Conservation (phyloP, 2,329 filamentous ascomycete genomes). For the Acrodontium crateriforme region DNA sequence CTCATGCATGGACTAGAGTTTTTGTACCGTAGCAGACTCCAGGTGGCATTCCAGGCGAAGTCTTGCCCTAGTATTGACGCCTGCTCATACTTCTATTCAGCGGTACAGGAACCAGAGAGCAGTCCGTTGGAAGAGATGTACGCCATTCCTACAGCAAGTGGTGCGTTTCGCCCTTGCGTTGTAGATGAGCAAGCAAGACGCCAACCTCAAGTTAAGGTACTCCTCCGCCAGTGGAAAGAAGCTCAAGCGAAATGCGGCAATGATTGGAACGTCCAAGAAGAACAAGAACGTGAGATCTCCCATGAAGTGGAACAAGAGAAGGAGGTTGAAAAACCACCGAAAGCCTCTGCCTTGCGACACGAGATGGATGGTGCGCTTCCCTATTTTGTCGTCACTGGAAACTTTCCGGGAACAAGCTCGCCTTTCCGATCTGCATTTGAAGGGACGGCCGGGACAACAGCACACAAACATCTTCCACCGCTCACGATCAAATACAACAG, state of each 20-base stretch:
- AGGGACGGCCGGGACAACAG: slow-evolving; percentile 34
- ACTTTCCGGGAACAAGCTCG: too few species aligned
- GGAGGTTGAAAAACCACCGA: slow-evolving; percentile 35
- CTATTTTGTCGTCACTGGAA: slow-evolving; percentile 27
- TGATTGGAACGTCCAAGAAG: slow-evolving; percentile 37
- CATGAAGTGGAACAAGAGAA: slow-evolving; percentile 50
- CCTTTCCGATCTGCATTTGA: slow-evolving; percentile 22
- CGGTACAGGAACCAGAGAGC: neutral
- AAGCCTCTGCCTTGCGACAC: slow-evolving; percentile 29
- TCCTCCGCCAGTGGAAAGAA: neutral
- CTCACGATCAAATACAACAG: slow-evolving; percentile 21
- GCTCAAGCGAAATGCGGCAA: neutral
- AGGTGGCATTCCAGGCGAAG: slow-evolving; percentile 49
- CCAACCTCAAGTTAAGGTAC: neutral
- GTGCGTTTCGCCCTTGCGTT: too few species aligned
- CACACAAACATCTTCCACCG: slow-evolving; percentile 18
- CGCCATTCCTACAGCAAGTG: too few species aligned
- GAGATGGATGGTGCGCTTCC: slow-evolving; percentile 30
- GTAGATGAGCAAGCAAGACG: neutral
- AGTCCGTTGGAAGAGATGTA: too few species aligned
- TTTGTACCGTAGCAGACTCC: slow-evolving; percentile 34
- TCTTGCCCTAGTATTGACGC: slow-evolving; percentile 23
- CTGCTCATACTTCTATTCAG: slow-evolving; percentile 1
- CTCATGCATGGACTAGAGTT: slow-evolving; percentile 42
- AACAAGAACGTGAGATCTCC: slow-evolving; percentile 55